Percentiles rank a stretch among this genome's conserved stretches.
Evolutionary conservation across 2,329 filamentous ascomycete genomes (phyloP).

Genomic region (Cladophialophora bantiana): DNA sequence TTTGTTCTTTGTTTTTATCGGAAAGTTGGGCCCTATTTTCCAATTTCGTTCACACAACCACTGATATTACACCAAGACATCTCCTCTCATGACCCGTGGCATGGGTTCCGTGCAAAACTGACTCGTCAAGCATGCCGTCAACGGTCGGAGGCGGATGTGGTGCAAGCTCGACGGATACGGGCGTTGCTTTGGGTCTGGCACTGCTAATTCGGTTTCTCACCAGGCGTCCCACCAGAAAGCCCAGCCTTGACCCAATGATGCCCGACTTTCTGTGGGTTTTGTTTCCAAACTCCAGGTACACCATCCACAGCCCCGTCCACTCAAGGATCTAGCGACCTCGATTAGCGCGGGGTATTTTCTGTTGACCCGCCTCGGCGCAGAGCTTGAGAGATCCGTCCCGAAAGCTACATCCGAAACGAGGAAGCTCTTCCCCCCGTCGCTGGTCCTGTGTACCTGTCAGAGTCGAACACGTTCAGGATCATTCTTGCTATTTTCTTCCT

Average conservation of each 20-base stretch:
- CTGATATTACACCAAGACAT: not conserved
- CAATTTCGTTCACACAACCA: not conserved
- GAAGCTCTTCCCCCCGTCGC: not conserved
- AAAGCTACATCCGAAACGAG: not conserved
- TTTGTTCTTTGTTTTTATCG: not conserved
- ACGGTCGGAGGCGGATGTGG: not conserved
- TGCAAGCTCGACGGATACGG: no score
- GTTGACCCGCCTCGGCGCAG: not conserved
- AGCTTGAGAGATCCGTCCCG: constrained; percentile 9
- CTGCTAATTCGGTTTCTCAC: not conserved
- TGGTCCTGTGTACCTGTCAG: constrained; percentile 11
- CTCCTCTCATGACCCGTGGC: constrained; percentile 1
- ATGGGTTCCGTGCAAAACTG: not conserved
- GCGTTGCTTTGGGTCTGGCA: no score
- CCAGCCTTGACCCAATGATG: not conserved
- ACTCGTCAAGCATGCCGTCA: not conserved
- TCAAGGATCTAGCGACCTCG: not conserved
- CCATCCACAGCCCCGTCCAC: not conserved
- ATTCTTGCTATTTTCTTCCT: not conserved
- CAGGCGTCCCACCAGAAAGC: not conserved
- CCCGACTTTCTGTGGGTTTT: not conserved
- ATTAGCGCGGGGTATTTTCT: not conserved
- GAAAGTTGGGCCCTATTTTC: not conserved
- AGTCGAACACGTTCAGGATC: constrained; percentile 13
- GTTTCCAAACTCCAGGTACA: not conserved